phyloP scores from a whole-genome alignment of 805 yeast species.

The Maudiozyma pseudohumilis region DNA sequence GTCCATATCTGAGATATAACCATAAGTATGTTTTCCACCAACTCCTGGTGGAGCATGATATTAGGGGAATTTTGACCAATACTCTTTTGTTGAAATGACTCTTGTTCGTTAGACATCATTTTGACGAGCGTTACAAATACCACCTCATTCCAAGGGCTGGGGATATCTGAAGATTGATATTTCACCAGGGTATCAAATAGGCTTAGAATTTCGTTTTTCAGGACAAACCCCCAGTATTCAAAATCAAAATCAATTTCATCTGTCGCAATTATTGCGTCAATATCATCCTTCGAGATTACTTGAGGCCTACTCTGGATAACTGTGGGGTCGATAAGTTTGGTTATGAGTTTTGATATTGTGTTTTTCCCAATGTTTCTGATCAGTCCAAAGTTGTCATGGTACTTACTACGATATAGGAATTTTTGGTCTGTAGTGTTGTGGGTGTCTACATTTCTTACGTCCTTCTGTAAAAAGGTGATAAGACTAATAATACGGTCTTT shows the following conservation, averaged over 20 bases:
- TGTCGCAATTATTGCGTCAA: conserved; percentile 1
- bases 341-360: conserved; percentile 14
- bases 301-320: conserved; percentile 17
- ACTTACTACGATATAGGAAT: conserved; percentile 7
- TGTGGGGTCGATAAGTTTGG: conserved; percentile 14
- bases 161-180: conserved; percentile 11
- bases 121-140: conserved; percentile 17
- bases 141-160: conserved; percentile 17
- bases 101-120: conserved; percentile 29
- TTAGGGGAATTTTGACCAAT: conserved; percentile 18
- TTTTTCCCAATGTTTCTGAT: conserved; percentile 25
- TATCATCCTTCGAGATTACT: conserved; percentile 23
- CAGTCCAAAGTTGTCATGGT: conserved; percentile 17
- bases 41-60: conserved; percentile 7
- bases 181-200: conserved; percentile 37
- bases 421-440: background rate
- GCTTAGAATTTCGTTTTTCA: conserved; percentile 38
- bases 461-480: conserved; percentile 16
- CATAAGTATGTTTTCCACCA: conserved; percentile 16
- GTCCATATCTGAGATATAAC: conserved; percentile 17
- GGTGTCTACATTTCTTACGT: conserved; percentile 7
- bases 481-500: conserved; percentile 17
- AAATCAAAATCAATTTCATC: conserved; percentile 10
- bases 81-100: conserved; percentile 19
- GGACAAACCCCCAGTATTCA: conserved; percentile 17